These are phyloP conservation scores for Phlebiopsis flavidoalba DNA, from an alignment of 768 basidiomycete species.

Conservation along the genomic window DNA sequence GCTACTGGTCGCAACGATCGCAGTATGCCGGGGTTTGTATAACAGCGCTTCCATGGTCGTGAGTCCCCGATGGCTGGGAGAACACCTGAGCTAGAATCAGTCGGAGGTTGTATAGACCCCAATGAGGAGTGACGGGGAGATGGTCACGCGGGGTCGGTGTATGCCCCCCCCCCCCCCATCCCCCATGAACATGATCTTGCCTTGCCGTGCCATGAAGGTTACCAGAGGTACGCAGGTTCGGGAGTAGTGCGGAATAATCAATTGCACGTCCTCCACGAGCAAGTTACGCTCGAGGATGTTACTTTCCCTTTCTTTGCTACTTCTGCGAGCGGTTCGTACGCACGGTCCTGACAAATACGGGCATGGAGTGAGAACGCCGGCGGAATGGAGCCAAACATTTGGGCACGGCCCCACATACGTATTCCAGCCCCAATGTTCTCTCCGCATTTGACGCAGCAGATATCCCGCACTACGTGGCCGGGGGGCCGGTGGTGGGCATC, in stretches of 20 bases:
- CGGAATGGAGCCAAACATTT: neutral
- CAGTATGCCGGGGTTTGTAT: neutral
- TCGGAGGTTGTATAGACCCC: neutral
- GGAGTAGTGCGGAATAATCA: conserved; percentile 19
- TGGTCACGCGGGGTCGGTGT: neutral
- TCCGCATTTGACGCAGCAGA: conserved; percentile 88
- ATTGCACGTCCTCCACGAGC: conserved; percentile 81
- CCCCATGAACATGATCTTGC: neutral
- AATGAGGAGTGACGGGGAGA: neutral
- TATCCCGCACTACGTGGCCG: conserved; percentile 94
- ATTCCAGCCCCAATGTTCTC: conserved; percentile 96
- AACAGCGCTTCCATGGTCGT: neutral
- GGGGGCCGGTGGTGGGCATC: conserved; percentile 98
- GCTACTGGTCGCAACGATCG: neutral
- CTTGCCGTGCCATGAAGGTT: neutral
- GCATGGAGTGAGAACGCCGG: neutral
- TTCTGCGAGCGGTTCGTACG: conserved; percentile 87
- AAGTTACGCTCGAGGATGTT: conserved; percentile 93
- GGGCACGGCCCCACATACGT: conserved; percentile 59
- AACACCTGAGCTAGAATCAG: neutral
- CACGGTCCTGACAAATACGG: conserved; percentile 66
- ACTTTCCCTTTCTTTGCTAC: conserved; percentile 99
- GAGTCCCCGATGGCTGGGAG: neutral
- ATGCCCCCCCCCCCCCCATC: no score
- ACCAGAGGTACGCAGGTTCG: neutral